Conservation (phyloP, 164 flowering plant species). For the Houttuynia cordata region DNA sequence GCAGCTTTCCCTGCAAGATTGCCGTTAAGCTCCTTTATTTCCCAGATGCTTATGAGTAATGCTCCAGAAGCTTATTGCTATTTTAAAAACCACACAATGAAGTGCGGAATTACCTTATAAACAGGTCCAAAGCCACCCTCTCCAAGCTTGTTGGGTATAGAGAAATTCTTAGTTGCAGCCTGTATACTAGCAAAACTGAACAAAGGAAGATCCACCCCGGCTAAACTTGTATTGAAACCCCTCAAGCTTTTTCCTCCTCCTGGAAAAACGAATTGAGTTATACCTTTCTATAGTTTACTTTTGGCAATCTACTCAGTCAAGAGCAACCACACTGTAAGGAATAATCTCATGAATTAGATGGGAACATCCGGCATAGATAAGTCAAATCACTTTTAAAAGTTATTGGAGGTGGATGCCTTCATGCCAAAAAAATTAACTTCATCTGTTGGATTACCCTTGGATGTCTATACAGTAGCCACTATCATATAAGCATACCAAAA, state of each 20-base stretch:
- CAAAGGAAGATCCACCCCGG: not conserved
- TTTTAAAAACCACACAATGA: not conserved
- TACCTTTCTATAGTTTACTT: not conserved
- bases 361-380: not conserved
- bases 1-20: conserved; percentile 19
- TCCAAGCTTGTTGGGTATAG: conserved; percentile 6
- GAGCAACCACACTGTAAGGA: too few relatives aligned
- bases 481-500: too few relatives aligned
- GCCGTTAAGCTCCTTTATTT: not conserved
- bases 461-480: too few relatives aligned
- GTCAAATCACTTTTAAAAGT: not conserved
- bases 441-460: too few relatives aligned
- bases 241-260: not conserved
- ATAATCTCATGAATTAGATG: not conserved
- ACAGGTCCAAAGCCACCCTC: conserved; percentile 13
- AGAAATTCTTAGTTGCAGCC: not conserved
- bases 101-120: conserved; percentile 6
- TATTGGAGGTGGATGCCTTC: too few relatives aligned
- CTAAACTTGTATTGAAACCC: not conserved
- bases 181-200: conserved; percentile 5
- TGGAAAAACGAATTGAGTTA: not conserved
- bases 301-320: not conserved
- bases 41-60: not conserved
- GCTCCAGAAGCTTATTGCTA: not conserved
- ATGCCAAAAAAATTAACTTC: too few relatives aligned